Base-by-base conservation (phyloP, 208 protist species). In the Acanthamoeba lenticulata region DNA sequence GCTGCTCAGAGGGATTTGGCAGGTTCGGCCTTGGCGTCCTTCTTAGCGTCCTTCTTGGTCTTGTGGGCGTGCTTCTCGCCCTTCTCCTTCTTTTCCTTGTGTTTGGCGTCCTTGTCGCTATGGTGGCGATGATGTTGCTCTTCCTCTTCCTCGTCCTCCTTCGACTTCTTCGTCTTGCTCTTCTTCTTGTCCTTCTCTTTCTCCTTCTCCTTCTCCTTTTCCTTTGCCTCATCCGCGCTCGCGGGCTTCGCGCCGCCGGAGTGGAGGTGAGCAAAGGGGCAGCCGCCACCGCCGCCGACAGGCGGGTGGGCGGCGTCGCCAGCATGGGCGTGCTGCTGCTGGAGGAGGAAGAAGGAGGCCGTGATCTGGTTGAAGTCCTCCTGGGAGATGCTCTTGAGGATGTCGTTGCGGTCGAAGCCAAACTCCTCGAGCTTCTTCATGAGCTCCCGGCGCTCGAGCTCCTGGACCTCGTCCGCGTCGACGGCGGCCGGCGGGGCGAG, bases 321-420 rank as follows among this genome's bases (percentile, higher is more conserved):
- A 21, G n/a, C n/a, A 27, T 74, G 65, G 34, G 34, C 32, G 19
- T 74, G 6, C 65, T 74, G 65, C 34, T 74, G 65, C n/a, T 74
- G 65, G 2, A 74, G 65, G 34, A 74, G 65, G 65, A 74, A 74
- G 65, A 74, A 74, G n/a, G 65, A 74, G n/a, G 65, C 65, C 19
- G 65, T 74, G 65, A 74, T 74, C 65, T 74, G 65, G 34, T 74
- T 74, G 65, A 74, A 74, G 65, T 74, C 65, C 65, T 74, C 65
- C 34, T 74, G 65, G 6, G 65, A 74, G 4, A 74, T 9, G 65
- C 65, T 74, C 65, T 74, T 74, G 65, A 74, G 65, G 17, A 74
- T 74, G 65, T 74, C 65, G 65, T 74, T 40, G n/a, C 36, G n/a
- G 65, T 74, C 65, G 65, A 74, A 74, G 2, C 65, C 65, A 19